phyloP scores from a whole-genome alignment of 225 moss, liverwort and hornwort species.

The Rhytidiadelphus loreus region DNA sequence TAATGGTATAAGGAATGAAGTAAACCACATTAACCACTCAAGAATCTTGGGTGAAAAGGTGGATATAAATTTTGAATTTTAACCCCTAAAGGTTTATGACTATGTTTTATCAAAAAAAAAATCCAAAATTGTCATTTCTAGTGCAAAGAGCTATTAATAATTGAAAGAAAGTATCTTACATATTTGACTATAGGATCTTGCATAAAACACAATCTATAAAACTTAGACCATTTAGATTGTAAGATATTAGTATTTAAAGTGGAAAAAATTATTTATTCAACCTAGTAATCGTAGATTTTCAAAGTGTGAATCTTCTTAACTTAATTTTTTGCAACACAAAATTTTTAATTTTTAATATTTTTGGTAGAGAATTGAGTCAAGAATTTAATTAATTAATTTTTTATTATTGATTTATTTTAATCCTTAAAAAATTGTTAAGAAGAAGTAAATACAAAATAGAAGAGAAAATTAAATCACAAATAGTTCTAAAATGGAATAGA shows the following conservation, averaged over 20 bases:
- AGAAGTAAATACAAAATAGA: neutral
- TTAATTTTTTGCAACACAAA: neutral
- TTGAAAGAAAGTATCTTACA: too few species aligned
- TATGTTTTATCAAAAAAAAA: neutral
- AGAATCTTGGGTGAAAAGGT: neutral
- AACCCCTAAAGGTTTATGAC: neutral
- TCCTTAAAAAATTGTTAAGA: accelerated
- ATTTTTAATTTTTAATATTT: neutral
- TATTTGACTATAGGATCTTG: neutral
- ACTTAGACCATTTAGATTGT: too few species aligned
- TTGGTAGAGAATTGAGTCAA: neutral
- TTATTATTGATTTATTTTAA: too few species aligned
- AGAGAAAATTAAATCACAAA: neutral
- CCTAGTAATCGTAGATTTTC: neutral
- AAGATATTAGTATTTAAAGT: too few species aligned
- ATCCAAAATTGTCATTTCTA: neutral
- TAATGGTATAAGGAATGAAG: accelerated
- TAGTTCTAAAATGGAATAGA: neutral
- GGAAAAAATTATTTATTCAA: too few species aligned
- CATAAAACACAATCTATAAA: too few species aligned
- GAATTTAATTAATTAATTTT: neutral
- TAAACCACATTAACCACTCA: neutral
- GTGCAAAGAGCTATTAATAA: too few species aligned
- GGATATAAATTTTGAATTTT: neutral
- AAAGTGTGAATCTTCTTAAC: neutral